A percentile compares a stretch with the other conserved stretches of the same genome.
Conservation (phyloP, 2,329 filamentous ascomycete genomes). For the Exophiala calicioides region DNA sequence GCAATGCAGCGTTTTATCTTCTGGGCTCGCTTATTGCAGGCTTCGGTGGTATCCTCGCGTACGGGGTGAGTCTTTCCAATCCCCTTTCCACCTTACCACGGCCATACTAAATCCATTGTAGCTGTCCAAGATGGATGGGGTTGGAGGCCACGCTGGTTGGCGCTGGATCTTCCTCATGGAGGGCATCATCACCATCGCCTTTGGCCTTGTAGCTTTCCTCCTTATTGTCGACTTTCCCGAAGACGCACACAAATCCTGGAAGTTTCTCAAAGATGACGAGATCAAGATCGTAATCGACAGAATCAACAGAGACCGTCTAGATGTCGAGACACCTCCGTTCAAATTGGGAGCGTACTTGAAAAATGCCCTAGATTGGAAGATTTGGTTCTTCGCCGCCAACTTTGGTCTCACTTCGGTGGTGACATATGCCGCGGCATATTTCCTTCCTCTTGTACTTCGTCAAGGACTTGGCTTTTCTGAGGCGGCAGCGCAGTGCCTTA, state of each 20-base stretch:
- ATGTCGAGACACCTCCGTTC: constrained; percentile 53
- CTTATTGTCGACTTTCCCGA: constrained; percentile 48
- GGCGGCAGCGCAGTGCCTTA: constrained; percentile 67
- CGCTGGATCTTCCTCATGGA: constrained; percentile 64
- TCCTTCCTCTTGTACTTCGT: constrained; percentile 72
- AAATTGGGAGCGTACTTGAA: constrained; percentile 49
- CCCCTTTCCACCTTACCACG: too few species aligned
- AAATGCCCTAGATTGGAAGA: constrained; percentile 52
- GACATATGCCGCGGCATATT: constrained; percentile 75
- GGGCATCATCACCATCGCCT: constrained; percentile 39
- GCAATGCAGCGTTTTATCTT: constrained; percentile 12
- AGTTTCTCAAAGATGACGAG: constrained; percentile 36
- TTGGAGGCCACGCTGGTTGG: constrained; percentile 47
- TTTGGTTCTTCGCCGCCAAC: constrained; percentile 57
- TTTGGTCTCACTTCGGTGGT: constrained; percentile 63
- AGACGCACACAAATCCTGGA: constrained; percentile 33
- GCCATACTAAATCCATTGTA: neutral
- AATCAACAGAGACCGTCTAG: constrained; percentile 57
- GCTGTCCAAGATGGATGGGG: constrained; percentile 31
- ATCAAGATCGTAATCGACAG: constrained; percentile 41
- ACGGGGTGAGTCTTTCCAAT: constrained; percentile 10
- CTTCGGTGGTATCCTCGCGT: constrained; percentile 15
- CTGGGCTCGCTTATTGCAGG: constrained; percentile 11
- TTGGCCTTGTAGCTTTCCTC: constrained; percentile 46
- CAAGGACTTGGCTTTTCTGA: constrained; percentile 66